Percentiles rank a stretch among this genome's conserved stretches.
Evolutionary conservation across 192 early-diverging fungal species (phyloP).

Genomic region (Coemansia biformis): DNA sequence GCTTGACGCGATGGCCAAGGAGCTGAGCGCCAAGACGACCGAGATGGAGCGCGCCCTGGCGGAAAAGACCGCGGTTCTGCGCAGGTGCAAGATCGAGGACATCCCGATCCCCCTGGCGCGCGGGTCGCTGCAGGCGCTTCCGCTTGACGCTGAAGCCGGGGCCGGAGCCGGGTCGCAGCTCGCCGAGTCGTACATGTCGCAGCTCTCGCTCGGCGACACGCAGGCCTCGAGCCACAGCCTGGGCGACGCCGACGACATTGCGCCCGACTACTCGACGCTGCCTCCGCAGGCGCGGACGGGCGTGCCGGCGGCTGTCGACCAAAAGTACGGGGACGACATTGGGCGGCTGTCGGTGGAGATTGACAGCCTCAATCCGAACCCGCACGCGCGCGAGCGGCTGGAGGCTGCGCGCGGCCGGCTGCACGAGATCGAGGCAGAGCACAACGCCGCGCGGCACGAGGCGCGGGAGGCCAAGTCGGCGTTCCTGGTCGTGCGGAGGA

Average conservation of each 20-base stretch:
- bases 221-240: constrained; percentile 28
- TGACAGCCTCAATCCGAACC: constrained; percentile 86
- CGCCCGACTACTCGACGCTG: constrained; percentile 30
- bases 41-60: constrained; percentile 74
- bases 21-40: constrained; percentile 36
- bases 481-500: constrained; percentile 69
- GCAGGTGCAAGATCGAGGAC: constrained; percentile 90
- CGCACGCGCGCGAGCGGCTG: constrained; percentile 81
- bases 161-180: constrained; percentile 24
- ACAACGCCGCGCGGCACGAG: constrained; percentile 71
- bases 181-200: constrained; percentile 37
- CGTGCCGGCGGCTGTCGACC: constrained; percentile 21
- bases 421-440: constrained; percentile 74
- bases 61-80: constrained; percentile 73
- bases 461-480: constrained; percentile 77
- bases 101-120: constrained; percentile 76
- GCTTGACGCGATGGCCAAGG: constrained; percentile 46
- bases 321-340: constrained; percentile 29
- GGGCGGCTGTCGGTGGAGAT: constrained; percentile 49
- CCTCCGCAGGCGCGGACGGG: constrained; percentile 25
- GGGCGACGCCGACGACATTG: constrained; percentile 25
- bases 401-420: constrained; percentile 78
- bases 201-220: constrained; percentile 43
- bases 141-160: constrained; percentile 59
- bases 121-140: constrained; percentile 70